Percentiles rank a stretch among this genome's conserved stretches.
phyloP scores from a whole-genome alignment of 495 filamentous ascomycete species.

The Aspergillus sclerotioniger region DNA sequence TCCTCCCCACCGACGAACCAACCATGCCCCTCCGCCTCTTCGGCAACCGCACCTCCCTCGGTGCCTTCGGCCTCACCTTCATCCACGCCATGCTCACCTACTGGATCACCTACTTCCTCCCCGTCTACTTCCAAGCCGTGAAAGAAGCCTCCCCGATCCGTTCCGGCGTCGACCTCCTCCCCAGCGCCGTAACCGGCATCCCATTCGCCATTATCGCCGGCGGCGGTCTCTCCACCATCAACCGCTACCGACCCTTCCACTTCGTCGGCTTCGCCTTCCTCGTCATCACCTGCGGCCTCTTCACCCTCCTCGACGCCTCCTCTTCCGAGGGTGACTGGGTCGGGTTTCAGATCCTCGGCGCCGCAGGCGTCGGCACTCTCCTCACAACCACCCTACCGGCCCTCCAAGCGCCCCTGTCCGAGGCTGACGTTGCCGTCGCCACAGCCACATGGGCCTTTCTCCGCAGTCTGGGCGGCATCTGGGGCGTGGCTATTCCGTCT shows the following conservation, averaged over 20 bases:
- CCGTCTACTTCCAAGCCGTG: neutral
- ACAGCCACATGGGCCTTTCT: constrained; percentile 5
- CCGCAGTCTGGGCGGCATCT: constrained; percentile 6
- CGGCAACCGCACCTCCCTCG: constrained; percentile 21
- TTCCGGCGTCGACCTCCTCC: constrained; percentile 3
- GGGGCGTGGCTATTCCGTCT: constrained; percentile 2
- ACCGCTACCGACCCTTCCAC: neutral
- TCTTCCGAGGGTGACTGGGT: neutral
- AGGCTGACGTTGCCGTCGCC: neutral
- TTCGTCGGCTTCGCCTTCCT: constrained; percentile 4
- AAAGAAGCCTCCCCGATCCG: neutral
- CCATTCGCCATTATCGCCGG: neutral
- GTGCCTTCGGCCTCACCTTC: constrained; percentile 26
- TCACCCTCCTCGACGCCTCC: neutral
- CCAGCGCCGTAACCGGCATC: neutral
- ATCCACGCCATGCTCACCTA: constrained; percentile 7
- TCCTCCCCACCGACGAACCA: constrained; percentile 20
- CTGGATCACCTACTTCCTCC: constrained; percentile 6
- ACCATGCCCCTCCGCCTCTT: constrained; percentile 43
- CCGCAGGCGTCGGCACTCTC: neutral
- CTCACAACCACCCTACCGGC: neutral
- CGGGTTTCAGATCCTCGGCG: neutral
- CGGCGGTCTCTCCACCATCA: neutral
- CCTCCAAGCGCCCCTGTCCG: neutral
- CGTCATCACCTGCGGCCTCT: neutral